Base-by-base conservation (phyloP, 768 basidiomycete species). In the Crucibulum laeve region DNA sequence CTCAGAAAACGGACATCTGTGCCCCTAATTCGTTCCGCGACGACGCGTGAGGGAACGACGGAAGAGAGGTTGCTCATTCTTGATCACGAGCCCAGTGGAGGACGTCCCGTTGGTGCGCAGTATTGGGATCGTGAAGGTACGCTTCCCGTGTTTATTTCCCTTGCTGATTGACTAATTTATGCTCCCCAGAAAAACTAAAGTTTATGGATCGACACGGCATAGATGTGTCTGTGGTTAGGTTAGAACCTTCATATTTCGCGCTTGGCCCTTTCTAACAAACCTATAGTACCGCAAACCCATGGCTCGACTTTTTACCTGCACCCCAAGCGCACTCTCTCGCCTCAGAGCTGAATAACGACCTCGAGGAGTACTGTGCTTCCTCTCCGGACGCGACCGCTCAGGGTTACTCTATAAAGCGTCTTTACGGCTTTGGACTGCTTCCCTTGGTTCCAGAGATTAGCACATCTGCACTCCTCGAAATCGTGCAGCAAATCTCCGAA, bases 171-270 rank as follows among this genome's bases (percentile, higher is more conserved):
- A 30, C 28, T n/a, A 36, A 8, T 19, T 17, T 11, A 18, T 36
- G 35, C 10, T 36, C 60, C 30, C 25, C 41, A 44, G 83, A 86
- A 57, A 93, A 93, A 63, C 66, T 94, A 33, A 70, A 69, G 52
- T 94, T 93, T 60, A 94, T 93, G 91, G 80, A 87, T 45, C 75
- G 58, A 50, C 91, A 93, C 58, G 79, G 76, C 15, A 91, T 92
- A 32, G 79, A 87, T 59, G 64, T 89, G 33, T 89, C 85, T 14
- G 74, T 91, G 23, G 82, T 90, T 44, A 88, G 86, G 87, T 84
- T 10, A n/a, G n/a, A 18, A 17, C n/a, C n/a, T 36, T 21, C 7
- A 6, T 19, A 36, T 5, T 19, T 19, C n/a, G n/a, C n/a, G 24
- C 21, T 15, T 33, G 42, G 18, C 21, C 21, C 42, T 15, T 25